Evolutionary conservation across 768 basidiomycete genomes (phyloP).

Genomic region (Hemileccinum impolitum): DNA sequence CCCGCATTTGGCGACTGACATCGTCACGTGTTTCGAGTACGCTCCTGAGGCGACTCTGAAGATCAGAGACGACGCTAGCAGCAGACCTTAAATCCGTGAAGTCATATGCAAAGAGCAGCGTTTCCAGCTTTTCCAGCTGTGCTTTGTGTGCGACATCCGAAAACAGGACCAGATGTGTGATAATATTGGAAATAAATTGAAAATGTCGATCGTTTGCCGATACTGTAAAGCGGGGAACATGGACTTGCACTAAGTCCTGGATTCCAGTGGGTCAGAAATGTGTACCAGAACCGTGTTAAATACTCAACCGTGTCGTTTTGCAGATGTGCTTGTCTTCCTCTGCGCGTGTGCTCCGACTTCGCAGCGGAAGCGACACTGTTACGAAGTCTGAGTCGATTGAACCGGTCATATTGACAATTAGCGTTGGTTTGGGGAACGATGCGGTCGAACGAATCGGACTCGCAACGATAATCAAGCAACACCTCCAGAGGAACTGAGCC

Average conservation of each 20-base stretch:
- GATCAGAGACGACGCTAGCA: constrained; percentile 63
- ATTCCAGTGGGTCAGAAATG: constrained; percentile 10
- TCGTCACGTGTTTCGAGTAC: constrained; percentile 51
- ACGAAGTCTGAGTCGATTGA: constrained; percentile 84
- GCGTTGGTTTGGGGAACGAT: constrained; percentile 88
- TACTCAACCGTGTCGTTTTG: constrained; percentile 59
- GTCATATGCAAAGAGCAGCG: constrained; percentile 83
- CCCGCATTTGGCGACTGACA: constrained; percentile 33
- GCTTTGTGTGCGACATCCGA: constrained; percentile 82
- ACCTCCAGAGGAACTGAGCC: constrained; percentile 86
- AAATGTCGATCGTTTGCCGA: constrained; percentile 82
- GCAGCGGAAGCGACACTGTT: constrained; percentile 60
- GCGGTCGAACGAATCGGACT: constrained; percentile 80
- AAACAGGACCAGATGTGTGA: constrained; percentile 86
- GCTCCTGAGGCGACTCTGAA: constrained; percentile 71
- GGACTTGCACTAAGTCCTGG: constrained; percentile 78
- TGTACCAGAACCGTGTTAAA: not conserved
- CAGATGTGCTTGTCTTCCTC: constrained; percentile 42
- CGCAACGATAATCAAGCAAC: constrained; percentile 78
- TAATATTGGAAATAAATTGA: constrained; percentile 79
- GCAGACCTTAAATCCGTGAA: constrained; percentile 73
- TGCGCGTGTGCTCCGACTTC: constrained; percentile 35
- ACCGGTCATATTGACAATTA: constrained; percentile 86
- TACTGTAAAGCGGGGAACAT: constrained; percentile 84
- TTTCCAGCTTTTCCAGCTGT: constrained; percentile 75